Evolutionary conservation across 2,329 filamentous ascomycete genomes (phyloP), one percentile per base, ranked within the genome.

Genomic region (Cladophialophora psammophila): DNA sequence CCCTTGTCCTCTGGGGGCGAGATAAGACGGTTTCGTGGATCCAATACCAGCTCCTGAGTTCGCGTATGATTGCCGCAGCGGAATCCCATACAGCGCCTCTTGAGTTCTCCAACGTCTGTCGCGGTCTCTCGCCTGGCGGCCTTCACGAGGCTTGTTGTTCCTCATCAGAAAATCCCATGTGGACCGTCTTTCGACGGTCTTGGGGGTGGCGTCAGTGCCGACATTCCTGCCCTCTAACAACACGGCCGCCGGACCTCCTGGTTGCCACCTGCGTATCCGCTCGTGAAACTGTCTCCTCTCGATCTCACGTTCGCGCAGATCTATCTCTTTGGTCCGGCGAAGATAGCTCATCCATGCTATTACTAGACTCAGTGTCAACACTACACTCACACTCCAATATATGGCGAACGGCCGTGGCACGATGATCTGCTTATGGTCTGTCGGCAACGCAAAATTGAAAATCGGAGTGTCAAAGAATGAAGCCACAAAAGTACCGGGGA

Each of bases 401-500:
- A 69, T 69, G 61, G 64, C 65, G 35, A 71, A 69, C 4, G 67
- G 66, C 26, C 52, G 31, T 3, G 60, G 38, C n/a, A 72, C 68
- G 45, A 72, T 60, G 26, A 63, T 45, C 35, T 54, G 26, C 7
- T 61, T 26, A 5, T 59, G 45, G 4, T 42, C 6, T 7, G 38
- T 4, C 2, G 64, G 54, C 9, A 61, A 31, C 1, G 42, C 45
- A 38, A 65, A 72, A 40, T 72, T 62, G 62, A 72, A 72, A 12
- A 72, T 72, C 6, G 70, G 68, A n/a, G 70, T 69, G 18, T 69
- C 66, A 48, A 71, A 70, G 48, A 72, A 66, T 3, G 64, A 67
- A 20, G 70, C 68, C 26, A 72, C 65, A 59, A 72, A 71, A 0
- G 70, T 72, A 3, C 64, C 64, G 1, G 70, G 70, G 8, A 72